phyloP scores from a whole-genome alignment of 2,329 filamentous ascomycete species.

The Xylaria sp. region DNA sequence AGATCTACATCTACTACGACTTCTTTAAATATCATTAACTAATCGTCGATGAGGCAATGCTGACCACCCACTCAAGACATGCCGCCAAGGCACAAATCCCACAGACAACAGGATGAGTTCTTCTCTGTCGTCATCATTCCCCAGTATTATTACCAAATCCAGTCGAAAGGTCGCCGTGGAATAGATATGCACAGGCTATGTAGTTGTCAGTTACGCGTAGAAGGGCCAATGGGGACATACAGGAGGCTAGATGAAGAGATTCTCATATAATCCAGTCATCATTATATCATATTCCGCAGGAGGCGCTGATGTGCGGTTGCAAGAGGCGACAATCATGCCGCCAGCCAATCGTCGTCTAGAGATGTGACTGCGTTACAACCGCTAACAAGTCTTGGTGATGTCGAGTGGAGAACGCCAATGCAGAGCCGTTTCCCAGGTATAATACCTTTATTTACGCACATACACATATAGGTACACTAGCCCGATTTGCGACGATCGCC shows the following conservation, averaged over 20 bases:
- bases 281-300: constrained; percentile 31
- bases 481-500: constrained; percentile 18
- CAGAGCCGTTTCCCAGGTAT: constrained; percentile 1
- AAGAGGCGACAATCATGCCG: constrained; percentile 9
- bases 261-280: constrained; percentile 16
- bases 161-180: background rate
- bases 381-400: background rate
- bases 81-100: constrained; percentile 9
- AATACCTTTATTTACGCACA: background rate
- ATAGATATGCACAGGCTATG: background rate
- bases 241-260: background rate
- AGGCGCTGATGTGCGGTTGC: constrained; percentile 9
- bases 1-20: background rate
- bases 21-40: constrained; percentile 7
- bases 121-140: constrained; percentile 15
- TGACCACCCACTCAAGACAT: constrained; percentile 2
- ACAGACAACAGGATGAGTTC: constrained; percentile 9
- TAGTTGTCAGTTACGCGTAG: background rate
- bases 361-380: constrained; percentile 6
- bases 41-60: constrained; percentile 17
- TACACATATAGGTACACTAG: background rate
- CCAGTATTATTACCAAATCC: background rate
- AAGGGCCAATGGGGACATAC: background rate
- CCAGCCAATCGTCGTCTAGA: constrained; percentile 18
- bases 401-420: constrained; percentile 24